Evolutionary conservation across 805 yeast genomes (phyloP), one percentile per base, ranked within the genome.

Genomic region (Wickerhamiella kurtzmanii): DNA sequence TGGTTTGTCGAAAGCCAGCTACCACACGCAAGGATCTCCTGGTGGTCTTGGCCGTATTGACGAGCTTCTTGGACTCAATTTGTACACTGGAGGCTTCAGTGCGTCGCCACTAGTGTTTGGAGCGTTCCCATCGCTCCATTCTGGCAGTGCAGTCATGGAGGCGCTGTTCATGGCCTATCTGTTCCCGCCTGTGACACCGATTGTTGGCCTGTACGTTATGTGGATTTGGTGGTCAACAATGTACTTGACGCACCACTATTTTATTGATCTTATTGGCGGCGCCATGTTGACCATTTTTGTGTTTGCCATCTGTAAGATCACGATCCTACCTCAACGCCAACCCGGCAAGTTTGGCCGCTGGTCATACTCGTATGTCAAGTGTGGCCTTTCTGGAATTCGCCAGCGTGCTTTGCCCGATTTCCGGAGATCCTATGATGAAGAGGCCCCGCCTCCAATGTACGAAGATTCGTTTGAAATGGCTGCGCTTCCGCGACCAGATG

Each of bases 191-290:
- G 69, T 69, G 43, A 70, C 77, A 1, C 77, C 81, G 5, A 50
- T 83, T 4, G 83, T 86, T 71, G 72, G 80, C 61, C 64, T 71
- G 17, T 92, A 89, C 62, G 92, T 86, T n/a, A 67, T 77, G 52
- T 86, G 95, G 94, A 73, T 92, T 55, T 89, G 97, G 97, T 92
- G 96, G 94, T 76, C 92, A 44, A 92, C 97, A 15, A 89, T 89
- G 98, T 89, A 89, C 64, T 72, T 89, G 59, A 89, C 96, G 0
- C 98, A 89, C 65, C 98, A 89, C 66, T 89, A 89, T 63, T 92
- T 92, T 60, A 77, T 89, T 50, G 97, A 89, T 62, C 75, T 89
- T 45, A 84, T 85, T 58, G 89, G 85, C n/a, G 98, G 98, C 19
- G 89, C 96, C 1, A 73, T 78, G n/a, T 69, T 92, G 48, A 78